Percentiles rank a stretch among this genome's conserved stretches.
phyloP scores from a whole-genome alignment of 2,329 filamentous ascomycete species.

The Pseudohalonectria lignicola region DNA sequence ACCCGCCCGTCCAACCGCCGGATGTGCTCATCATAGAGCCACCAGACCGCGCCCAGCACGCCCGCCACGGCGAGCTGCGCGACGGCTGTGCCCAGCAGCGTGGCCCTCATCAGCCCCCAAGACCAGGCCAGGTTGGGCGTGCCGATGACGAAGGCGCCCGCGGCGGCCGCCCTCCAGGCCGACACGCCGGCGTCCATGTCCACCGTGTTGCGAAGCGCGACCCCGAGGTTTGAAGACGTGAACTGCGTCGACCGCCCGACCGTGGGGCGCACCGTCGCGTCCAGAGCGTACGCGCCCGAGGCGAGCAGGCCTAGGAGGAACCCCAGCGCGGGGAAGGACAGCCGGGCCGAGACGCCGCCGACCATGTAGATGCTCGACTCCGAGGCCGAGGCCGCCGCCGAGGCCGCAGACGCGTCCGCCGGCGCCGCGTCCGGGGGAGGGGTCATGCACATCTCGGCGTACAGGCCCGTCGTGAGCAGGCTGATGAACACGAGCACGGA shows the following conservation, averaged over 20 bases:
- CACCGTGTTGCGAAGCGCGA: constrained; percentile 30
- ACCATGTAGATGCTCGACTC: constrained; percentile 14
- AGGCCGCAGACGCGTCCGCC: constrained; percentile 19
- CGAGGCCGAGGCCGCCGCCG: constrained; percentile 14
- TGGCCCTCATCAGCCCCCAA: constrained; percentile 22
- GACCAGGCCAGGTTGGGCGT: constrained; percentile 24
- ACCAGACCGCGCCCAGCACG: constrained; percentile 24
- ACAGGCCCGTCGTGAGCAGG: constrained; percentile 33
- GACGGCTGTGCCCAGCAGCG: constrained; percentile 28
- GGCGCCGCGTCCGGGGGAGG: constrained; percentile 10
- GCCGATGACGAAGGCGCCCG: constrained; percentile 31
- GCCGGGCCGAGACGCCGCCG: constrained; percentile 13
- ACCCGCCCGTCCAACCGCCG: constrained; percentile 31
- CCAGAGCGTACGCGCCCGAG: constrained; percentile 26
- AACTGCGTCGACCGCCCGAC: constrained; percentile 36
- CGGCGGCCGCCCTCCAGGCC: constrained; percentile 26
- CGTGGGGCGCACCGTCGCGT: constrained; percentile 27
- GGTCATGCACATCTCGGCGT: constrained; percentile 23
- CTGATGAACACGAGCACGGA: constrained; percentile 27
- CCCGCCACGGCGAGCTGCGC: constrained; percentile 27
- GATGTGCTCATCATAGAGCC: constrained; percentile 28
- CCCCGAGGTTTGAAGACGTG: constrained; percentile 32
- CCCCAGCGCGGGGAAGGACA: constrained; percentile 28
- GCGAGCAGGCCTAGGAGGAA: constrained; percentile 36
- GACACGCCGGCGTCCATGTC: constrained; percentile 35